Conservation (phyloP, 305 asterid species). For the Solanum aculeatissimum region DNA sequence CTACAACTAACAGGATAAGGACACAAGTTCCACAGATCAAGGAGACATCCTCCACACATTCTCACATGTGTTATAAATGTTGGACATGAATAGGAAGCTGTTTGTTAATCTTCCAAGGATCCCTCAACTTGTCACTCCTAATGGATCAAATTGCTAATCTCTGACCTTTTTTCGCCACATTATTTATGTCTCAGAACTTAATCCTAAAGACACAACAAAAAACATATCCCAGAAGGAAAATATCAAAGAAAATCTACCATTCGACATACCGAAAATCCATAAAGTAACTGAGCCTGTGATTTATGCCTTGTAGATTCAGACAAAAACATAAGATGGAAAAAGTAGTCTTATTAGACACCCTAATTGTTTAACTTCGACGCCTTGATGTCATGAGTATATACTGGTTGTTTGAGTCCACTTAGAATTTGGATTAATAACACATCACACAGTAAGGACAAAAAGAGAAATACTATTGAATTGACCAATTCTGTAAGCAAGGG, state of each 20-base stretch:
- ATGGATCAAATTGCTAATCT: neutral
- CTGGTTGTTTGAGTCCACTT: neutral
- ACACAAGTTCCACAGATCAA: neutral
- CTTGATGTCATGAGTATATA: neutral
- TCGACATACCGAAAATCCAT: neutral
- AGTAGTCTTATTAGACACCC: neutral
- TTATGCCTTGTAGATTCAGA: neutral
- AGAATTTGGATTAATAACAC: neutral
- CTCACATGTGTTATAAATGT: neutral
- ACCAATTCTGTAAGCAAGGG: neutral
- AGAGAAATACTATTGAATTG: neutral
- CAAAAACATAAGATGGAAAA: neutral
- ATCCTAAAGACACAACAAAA: neutral
- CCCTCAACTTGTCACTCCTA: neutral
- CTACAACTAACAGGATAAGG: neutral
- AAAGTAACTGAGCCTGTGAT: neutral
- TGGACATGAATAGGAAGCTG: neutral
- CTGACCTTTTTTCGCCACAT: neutral
- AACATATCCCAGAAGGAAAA: neutral
- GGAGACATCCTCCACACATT: neutral
- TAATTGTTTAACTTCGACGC: neutral
- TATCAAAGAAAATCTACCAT: neutral
- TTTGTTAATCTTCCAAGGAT: neutral
- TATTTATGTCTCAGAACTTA: neutral
- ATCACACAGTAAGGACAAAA: neutral